phyloP scores from a whole-genome alignment of 306 rosid species.

The Purshia tridentata region DNA sequence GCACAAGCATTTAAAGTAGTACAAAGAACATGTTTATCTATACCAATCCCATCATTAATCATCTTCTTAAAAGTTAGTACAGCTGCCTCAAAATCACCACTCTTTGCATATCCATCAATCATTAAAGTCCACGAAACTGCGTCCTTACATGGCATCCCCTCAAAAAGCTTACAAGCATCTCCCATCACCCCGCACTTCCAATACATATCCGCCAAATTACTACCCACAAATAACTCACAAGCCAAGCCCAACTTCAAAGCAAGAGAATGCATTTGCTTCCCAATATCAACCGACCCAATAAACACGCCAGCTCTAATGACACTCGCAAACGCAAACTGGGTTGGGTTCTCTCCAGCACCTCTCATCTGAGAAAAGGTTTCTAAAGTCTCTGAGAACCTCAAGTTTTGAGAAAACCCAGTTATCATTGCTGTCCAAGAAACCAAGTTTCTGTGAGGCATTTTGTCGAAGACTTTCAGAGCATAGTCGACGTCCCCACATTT shows the following conservation, averaged over 20 bases:
- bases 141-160: slow-evolving; percentile 56
- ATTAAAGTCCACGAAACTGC: slow-evolving; percentile 54
- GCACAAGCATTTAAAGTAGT: slow-evolving; percentile 47
- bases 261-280: slow-evolving; percentile 53
- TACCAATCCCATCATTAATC: slow-evolving; percentile 35
- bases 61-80: slow-evolving; percentile 45
- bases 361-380: slow-evolving; percentile 41
- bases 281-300: slow-evolving; percentile 43
- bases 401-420: slow-evolving; percentile 47
- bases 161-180: slow-evolving; percentile 50
- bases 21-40: slow-evolving; percentile 54
- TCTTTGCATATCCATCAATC: slow-evolving; percentile 59
- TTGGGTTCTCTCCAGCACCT: slow-evolving; percentile 32
- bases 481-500: slow-evolving; percentile 43
- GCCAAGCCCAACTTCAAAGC: slow-evolving; percentile 41
- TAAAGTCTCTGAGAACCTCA: slow-evolving; percentile 41
- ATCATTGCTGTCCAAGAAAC: slow-evolving; percentile 64
- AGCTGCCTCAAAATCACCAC: slow-evolving; percentile 46
- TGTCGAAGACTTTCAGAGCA: slow-evolving; percentile 47
- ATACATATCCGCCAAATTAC: slow-evolving; percentile 59
- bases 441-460: slow-evolving; percentile 48
- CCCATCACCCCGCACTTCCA: slow-evolving; percentile 41
- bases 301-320: slow-evolving; percentile 44
- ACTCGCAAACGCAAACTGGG: slow-evolving; percentile 52
- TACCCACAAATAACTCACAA: slow-evolving; percentile 47